Evolutionary conservation across 1,284 basidiomycete species (phyloP), one percentile per base, ranked within the genome.

Genomic region (Microbotryum silenes-acaulis): DNA sequence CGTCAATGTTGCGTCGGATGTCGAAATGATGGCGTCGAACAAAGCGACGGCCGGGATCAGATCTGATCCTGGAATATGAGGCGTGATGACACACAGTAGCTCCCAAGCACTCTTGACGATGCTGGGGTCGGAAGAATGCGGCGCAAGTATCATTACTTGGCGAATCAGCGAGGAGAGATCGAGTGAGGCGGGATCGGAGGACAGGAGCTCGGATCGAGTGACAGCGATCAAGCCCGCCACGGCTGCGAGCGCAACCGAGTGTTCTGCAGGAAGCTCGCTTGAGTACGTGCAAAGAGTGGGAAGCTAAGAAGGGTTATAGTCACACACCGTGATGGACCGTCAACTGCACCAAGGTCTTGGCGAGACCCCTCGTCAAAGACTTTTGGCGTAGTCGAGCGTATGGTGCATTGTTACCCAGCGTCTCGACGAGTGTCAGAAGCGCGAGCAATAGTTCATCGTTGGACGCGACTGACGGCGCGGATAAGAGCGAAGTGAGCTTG

Each of bases 331-430:
- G 8, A 10, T 21, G 6, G 3, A 6, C 9, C 1, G 61, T 18
- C 16, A 27, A 23, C 2, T 49, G 47, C 12, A 58, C 9, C 4
- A 59, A 18, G 0, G 48, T 51, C 16, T 45, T 49, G 4, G 51
- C 51, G 14, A 67, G 48, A 2, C 51, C 45, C 27, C 33, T 37
- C 2, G 63, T 63, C 0, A 67, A 23, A 2, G 66, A 54, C 37
- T 18, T 18, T 1, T 57, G 47, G 10, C 57, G 31, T 25, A 67
- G 23, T 5, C 66, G 46, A 2, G 60, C 61, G 25, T 67, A 67
- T 3, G 66, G 60, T 6, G 59, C 49, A 27, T 56, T 62, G 0
- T 48, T 42, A 12, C 53, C 63, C 6, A 67, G 51, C 3, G 29
- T 47, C 1, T 27, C 31, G 3, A 59, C 57, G 2, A 68, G 46